A percentile compares a stretch with the other conserved stretches of the same genome.
These are phyloP conservation scores for Sporothrix curviconia DNA, from an alignment of 2,329 filamentous ascomycete species.

Conservation along the genomic window DNA sequence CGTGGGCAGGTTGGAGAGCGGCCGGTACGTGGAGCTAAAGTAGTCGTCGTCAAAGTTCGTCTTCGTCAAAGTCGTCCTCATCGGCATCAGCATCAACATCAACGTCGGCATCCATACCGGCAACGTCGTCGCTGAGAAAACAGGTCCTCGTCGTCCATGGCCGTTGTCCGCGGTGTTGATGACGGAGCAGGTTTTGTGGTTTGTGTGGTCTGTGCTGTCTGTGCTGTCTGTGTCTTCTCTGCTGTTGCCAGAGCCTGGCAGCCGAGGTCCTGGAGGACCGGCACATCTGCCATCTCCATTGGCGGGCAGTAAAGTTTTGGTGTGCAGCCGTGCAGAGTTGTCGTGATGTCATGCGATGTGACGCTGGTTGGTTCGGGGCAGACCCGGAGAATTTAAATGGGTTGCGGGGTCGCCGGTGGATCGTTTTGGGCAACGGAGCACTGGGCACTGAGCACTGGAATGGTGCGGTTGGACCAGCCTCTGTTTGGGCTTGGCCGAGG, in stretches of 20 bases:
- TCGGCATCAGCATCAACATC: constrained; percentile 22
- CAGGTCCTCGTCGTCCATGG: constrained; percentile 14
- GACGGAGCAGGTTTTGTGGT: not conserved
- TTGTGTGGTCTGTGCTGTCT: too few relatives aligned
- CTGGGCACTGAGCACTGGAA: too few relatives aligned
- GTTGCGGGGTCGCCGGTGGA: too few relatives aligned
- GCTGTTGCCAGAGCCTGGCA: not conserved
- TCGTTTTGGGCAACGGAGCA: too few relatives aligned
- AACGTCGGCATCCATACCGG: constrained; percentile 38
- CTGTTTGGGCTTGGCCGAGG: too few relatives aligned
- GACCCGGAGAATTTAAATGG: too few relatives aligned
- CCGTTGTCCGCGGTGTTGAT: not conserved
- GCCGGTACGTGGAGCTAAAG: constrained; percentile 55
- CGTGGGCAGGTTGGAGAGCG: constrained; percentile 61
- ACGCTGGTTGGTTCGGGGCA: too few relatives aligned
- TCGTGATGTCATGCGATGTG: too few relatives aligned
- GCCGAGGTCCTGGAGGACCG: not conserved
- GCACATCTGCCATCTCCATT: not conserved
- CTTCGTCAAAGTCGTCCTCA: constrained; percentile 24
- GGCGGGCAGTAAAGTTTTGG: not conserved
- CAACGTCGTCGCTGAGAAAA: constrained; percentile 2
- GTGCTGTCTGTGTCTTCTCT: not conserved
- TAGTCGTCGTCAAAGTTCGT: constrained; percentile 47
- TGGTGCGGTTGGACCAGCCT: too few relatives aligned
- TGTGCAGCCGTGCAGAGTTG: too few relatives aligned